phyloP scores from a whole-genome alignment of 768 basidiomycete species.

The Calocybe indica region DNA sequence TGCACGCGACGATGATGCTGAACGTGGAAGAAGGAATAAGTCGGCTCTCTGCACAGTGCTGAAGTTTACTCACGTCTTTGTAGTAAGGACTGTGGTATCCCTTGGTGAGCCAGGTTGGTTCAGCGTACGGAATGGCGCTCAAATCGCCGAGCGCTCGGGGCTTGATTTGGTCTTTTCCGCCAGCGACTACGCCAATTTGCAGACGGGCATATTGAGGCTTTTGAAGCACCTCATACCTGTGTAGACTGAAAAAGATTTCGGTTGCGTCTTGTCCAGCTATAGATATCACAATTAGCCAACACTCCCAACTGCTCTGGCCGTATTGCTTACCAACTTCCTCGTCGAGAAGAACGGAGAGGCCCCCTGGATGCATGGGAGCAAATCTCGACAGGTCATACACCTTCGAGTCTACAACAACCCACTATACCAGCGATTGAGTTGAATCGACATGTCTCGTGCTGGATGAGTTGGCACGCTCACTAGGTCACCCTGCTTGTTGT shows the following conservation, averaged over 20 bases:
- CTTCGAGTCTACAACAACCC: slow-evolving; percentile 59
- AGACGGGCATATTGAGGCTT: slow-evolving; percentile 71
- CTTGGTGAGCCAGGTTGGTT: slow-evolving; percentile 72
- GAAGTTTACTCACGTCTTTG: slow-evolving; percentile 47
- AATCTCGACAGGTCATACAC: slow-evolving; percentile 83
- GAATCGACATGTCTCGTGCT: not conserved
- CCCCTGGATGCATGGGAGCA: slow-evolving; percentile 79
- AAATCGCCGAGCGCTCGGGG: slow-evolving; percentile 48
- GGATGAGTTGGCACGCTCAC: slow-evolving; percentile 26
- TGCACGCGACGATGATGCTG: slow-evolving; percentile 58
- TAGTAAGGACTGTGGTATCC: slow-evolving; percentile 77
- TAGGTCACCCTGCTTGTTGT: slow-evolving; percentile 74
- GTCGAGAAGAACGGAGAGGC: slow-evolving; percentile 70
- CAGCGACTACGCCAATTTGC: slow-evolving; percentile 67
- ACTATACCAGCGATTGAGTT: slow-evolving; percentile 31
- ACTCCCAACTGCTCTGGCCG: slow-evolving; percentile 23
- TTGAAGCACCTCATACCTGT: slow-evolving; percentile 77
- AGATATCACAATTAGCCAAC: not conserved
- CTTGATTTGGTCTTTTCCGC: slow-evolving; percentile 49
- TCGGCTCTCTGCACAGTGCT: slow-evolving; percentile 20
- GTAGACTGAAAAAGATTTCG: slow-evolving; percentile 83
- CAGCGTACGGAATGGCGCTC: slow-evolving; percentile 80
- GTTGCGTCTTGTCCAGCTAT: slow-evolving; percentile 85
- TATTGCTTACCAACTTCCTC: slow-evolving; percentile 61
- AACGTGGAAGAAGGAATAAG: slow-evolving; percentile 9